A percentile compares a stretch with the other conserved stretches of the same genome.
These are phyloP conservation scores for Radiomyces spectabilis DNA, from an alignment of 192 early-diverging fungal species.

Conservation along the genomic window DNA sequence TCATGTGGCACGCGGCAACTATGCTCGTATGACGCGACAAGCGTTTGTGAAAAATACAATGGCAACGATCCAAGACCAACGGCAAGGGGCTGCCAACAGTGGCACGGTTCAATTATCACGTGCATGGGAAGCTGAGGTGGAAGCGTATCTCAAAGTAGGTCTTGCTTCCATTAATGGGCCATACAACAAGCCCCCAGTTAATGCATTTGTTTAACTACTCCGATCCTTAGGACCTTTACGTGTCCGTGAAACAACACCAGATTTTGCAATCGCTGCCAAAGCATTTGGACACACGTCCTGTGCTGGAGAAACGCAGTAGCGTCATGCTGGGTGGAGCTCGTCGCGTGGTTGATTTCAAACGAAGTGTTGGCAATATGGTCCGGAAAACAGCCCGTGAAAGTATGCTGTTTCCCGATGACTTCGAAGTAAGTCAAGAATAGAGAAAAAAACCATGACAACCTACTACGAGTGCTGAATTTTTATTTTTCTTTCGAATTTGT, in stretches of 20 bases:
- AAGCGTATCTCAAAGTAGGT: slow-evolving; percentile 38
- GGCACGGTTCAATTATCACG: slow-evolving; percentile 9
- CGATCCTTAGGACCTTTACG: slow-evolving; percentile 43
- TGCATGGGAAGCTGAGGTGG: slow-evolving; percentile 50
- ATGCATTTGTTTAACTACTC: background rate
- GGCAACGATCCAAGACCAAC: slow-evolving; percentile 30
- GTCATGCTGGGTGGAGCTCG: slow-evolving; percentile 10
- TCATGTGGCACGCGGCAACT: slow-evolving; percentile 72
- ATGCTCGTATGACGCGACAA: slow-evolving; percentile 66
- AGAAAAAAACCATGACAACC: background rate
- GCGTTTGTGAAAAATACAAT: slow-evolving; percentile 72
- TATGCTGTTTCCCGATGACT: background rate
- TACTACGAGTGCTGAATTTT: no score
- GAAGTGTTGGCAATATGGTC: slow-evolving; percentile 18
- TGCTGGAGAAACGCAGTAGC: slow-evolving; percentile 2
- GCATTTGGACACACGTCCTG: background rate
- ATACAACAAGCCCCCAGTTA: background rate
- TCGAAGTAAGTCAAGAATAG: slow-evolving; percentile 2
- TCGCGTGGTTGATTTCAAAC: slow-evolving; percentile 14
- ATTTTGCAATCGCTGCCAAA: slow-evolving; percentile 36
- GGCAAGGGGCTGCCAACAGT: background rate
- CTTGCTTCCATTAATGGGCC: background rate
- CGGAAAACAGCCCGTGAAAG: slow-evolving; percentile 14
- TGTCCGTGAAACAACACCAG: slow-evolving; percentile 49
- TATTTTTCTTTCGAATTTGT: background rate